Evolutionary conservation across 352 stramenopile genomes (phyloP), one percentile per base, ranked within the genome.

Genomic region (Pythium oligandrum): DNA sequence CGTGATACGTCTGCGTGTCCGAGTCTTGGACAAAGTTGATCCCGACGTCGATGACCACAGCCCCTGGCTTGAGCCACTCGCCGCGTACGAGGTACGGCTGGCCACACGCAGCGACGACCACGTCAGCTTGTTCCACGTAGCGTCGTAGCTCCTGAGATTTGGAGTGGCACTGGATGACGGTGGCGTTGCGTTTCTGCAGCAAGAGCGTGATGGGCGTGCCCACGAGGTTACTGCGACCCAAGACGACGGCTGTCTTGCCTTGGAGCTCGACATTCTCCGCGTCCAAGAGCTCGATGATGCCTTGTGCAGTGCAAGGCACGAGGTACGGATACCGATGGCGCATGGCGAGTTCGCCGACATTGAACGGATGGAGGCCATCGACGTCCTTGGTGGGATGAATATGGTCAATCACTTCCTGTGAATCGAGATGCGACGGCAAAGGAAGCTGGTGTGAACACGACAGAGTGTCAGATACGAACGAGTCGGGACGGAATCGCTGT

Each of bases 21-120:
- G 60, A 51, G 17, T 62, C 55, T 3, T 70, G 83, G 3, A 99
- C 90, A 57, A 93, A 97, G 64, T 99, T 99, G 68, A 99, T 99
- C 6, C 97, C 97, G 11, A 99, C 97, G 73, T 99, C 97, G 61
- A 99, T 95, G 5, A 99, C 97, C 4, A 97, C 88, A 9, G 91
- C 93, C 12, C 97, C 97, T 9, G 90, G 81, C 66, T 99, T 99
- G 37, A 99, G 68, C 97, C 97, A 99, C 40, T 90, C 76, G 10
- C 79, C 89, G 30, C 90, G 92, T 10, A 99, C 90, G 45, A 99
- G 75, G 45, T 98, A 87, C 1, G 97, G 89, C 54, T 93, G 75
- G 37, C 97, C 97, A 48, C 97, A 97, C 4, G 96, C 97, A 2
- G 93, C 97, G 11, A 99, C 75, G 4, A 99, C 86, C 50, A 99